Evolutionary conservation across 2,329 filamentous ascomycete species (phyloP).

Genomic region (Fusarium poae): DNA sequence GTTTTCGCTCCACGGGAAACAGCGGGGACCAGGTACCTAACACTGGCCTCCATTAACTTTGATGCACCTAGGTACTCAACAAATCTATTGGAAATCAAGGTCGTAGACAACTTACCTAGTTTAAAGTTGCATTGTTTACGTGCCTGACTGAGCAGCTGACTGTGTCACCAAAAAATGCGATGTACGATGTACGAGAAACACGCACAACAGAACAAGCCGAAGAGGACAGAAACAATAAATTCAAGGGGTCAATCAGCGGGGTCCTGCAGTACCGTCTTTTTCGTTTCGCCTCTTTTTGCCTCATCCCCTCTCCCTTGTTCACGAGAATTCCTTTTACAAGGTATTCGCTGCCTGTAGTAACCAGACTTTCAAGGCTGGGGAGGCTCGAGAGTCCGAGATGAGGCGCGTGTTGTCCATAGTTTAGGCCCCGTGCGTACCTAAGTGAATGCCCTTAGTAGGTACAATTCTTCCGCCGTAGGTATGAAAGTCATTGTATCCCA

Average conservation of each 20-base stretch:
- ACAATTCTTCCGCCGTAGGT: too few species aligned
- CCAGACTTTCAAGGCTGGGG: conserved; percentile 5
- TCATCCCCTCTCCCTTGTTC: conserved; percentile 25
- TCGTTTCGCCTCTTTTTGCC: conserved; percentile 29
- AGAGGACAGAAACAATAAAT: conserved; percentile 27
- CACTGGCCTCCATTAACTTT: background rate
- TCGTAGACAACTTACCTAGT: background rate
- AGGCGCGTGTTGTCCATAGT: conserved; percentile 24
- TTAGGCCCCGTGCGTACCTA: conserved; percentile 9
- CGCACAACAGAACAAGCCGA: conserved; percentile 11
- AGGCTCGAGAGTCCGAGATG: conserved; percentile 9
- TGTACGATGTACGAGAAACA: conserved; percentile 43
- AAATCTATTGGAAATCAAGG: conserved; percentile 12
- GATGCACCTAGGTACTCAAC: conserved; percentile 2
- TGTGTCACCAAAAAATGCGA: conserved; percentile 22
- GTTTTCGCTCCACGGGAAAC: conserved; percentile 38
- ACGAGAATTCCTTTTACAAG: conserved; percentile 15
- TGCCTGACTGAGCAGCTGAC: conserved; percentile 31
- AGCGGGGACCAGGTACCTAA: conserved; percentile 35
- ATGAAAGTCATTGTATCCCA: background rate
- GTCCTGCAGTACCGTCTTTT: conserved; percentile 24
- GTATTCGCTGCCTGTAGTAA: conserved; percentile 7
- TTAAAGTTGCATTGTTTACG: conserved; percentile 25
- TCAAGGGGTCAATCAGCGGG: conserved; percentile 38
- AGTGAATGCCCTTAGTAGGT: too few species aligned